These are phyloP conservation scores for Oryza longistaminata DNA, from an alignment of 176 grass and related monocot genomes.

Conservation along the genomic window DNA sequence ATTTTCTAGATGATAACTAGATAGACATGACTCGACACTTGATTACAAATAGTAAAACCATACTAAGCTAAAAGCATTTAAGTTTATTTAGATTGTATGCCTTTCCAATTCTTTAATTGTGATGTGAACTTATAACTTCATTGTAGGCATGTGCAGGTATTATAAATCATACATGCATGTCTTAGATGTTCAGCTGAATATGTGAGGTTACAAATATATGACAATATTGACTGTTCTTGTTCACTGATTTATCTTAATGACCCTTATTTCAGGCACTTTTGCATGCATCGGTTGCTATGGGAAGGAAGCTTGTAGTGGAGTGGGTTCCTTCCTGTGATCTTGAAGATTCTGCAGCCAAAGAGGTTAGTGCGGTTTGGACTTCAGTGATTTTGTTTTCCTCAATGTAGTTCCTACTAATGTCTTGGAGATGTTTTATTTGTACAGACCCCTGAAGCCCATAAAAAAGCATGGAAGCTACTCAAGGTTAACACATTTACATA, in stretches of 20 bases:
- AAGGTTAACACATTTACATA: slow-evolving; percentile 60
- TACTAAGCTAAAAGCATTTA: background rate
- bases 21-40: background rate
- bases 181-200: slow-evolving; percentile 8
- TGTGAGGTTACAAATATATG: background rate
- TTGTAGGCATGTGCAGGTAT: background rate
- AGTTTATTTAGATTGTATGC: background rate
- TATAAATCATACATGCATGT: background rate
- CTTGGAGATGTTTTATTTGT: slow-evolving; percentile 36
- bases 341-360: slow-evolving; percentile 67
- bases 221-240: slow-evolving; percentile 20
- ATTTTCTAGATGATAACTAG: slow-evolving; percentile 12
- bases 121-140: background rate
- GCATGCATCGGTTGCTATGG: slow-evolving; percentile 85
- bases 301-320: slow-evolving; percentile 84
- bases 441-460: slow-evolving; percentile 71
- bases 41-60: slow-evolving; percentile 13
- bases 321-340: slow-evolving; percentile 95
- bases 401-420: slow-evolving; percentile 19
- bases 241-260: slow-evolving; percentile 24
- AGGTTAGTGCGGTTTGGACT: slow-evolving; percentile 56
- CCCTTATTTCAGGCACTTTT: slow-evolving; percentile 67
- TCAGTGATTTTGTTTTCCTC: slow-evolving; percentile 28
- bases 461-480: slow-evolving; percentile 83
- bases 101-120: background rate